These are phyloP conservation scores for Penicillium parvum DNA, from an alignment of 495 filamentous ascomycete genomes.

Conservation along the genomic window DNA sequence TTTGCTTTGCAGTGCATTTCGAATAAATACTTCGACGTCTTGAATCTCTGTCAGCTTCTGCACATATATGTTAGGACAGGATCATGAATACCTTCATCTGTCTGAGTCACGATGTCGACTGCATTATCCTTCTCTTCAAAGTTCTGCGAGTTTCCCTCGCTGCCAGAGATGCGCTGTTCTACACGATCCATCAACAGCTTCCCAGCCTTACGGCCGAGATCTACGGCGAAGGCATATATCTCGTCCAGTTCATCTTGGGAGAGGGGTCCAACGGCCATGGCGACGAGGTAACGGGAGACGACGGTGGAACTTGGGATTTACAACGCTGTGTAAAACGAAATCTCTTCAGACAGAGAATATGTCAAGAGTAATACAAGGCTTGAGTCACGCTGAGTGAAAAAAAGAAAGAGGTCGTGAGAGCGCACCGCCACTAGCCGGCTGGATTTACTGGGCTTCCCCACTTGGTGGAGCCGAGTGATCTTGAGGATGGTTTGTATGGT, in stretches of 20 bases:
- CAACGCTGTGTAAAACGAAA: background rate
- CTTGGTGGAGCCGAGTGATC: conserved; percentile 7
- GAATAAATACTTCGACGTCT: conserved; percentile 68
- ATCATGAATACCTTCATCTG: conserved; percentile 53
- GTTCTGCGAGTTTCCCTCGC: conserved; percentile 15
- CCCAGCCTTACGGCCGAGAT: conserved; percentile 61
- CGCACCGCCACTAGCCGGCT: conserved; percentile 20
- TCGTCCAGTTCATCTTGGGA: conserved; percentile 48
- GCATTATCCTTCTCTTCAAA: conserved; percentile 58
- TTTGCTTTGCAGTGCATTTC: conserved; percentile 45
- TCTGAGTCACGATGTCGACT: conserved; percentile 69
- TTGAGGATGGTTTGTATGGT: background rate
- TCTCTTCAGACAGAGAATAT: too few species aligned
- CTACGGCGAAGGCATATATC: conserved; percentile 61
- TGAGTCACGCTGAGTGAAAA: conserved; percentile 20
- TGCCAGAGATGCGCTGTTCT: conserved; percentile 36
- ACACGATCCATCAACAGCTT: conserved; percentile 51
- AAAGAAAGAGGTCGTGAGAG: conserved; percentile 17
- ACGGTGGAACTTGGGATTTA: background rate
- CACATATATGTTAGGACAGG: background rate
- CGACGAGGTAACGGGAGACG: background rate
- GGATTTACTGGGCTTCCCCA: conserved; percentile 20
- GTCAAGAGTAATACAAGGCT: too few species aligned
- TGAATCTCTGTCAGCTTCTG: conserved; percentile 31
- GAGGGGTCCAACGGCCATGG: conserved; percentile 20